Conservation (phyloP, 2,329 filamentous ascomycete species). For the Claviceps spartinae region DNA sequence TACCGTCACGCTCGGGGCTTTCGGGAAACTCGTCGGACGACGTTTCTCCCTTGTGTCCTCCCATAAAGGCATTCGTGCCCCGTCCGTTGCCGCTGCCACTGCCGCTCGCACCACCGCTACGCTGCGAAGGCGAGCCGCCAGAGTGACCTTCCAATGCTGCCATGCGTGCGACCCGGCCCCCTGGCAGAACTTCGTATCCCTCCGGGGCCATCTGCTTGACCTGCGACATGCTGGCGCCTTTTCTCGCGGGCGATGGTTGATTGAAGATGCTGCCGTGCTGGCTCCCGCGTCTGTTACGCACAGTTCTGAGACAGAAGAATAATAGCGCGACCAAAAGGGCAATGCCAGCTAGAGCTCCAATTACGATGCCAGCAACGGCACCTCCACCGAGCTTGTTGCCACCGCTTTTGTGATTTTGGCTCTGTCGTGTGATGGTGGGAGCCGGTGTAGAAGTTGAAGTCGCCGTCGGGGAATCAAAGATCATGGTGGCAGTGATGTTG, state of each 20-base stretch:
- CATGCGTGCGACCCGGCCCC: constrained; percentile 88
- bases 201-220: constrained; percentile 23
- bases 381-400: constrained; percentile 55
- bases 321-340: constrained; percentile 55
- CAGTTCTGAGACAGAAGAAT: constrained; percentile 46
- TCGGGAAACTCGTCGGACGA: constrained; percentile 61
- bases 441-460: constrained; percentile 24
- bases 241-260: constrained; percentile 64
- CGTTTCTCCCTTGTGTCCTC: constrained; percentile 35
- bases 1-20: constrained; percentile 49
- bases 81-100: constrained; percentile 30
- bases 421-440: constrained; percentile 9
- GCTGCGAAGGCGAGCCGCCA: constrained; percentile 43
- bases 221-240: constrained; percentile 30
- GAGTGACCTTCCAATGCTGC: constrained; percentile 73
- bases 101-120: constrained; percentile 26
- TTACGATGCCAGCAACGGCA: constrained; percentile 77
- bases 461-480: constrained; percentile 35
- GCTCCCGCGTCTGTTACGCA: constrained; percentile 41
- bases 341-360: constrained; percentile 63
- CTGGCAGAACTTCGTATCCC: constrained; percentile 65
- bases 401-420: constrained; percentile 15
- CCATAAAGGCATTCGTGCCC: constrained; percentile 30
- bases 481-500: constrained; percentile 55
- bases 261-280: constrained; percentile 71